Evolutionary conservation across 345 rosid genomes (phyloP).

Genomic region (Salix brachista): DNA sequence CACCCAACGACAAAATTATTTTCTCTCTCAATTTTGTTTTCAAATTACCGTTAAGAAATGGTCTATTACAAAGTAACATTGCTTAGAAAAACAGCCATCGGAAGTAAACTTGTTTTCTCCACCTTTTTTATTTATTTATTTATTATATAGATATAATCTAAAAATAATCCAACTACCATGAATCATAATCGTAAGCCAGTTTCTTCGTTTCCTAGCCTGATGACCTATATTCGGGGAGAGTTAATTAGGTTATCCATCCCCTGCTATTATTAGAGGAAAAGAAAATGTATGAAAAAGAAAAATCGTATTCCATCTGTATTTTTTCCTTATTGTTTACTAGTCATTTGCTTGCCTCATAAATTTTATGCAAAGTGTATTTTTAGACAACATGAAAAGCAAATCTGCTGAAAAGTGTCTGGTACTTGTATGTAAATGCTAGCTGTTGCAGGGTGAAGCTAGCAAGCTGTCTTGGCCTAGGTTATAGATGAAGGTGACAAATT

Average conservation of each 20-base stretch:
- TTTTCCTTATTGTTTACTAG: no score
- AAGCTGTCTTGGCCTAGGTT: not conserved
- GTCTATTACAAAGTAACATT: no score
- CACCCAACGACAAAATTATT: not conserved
- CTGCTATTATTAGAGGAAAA: no score
- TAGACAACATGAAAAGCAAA: not conserved
- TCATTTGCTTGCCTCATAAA: not conserved
- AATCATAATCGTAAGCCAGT: not conserved
- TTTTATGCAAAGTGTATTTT: not conserved
- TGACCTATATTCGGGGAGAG: not conserved
- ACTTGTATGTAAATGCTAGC: not conserved
- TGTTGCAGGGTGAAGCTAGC: not conserved
- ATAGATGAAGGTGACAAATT: not conserved
- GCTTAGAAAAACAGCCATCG: no score
- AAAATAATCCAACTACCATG: not conserved
- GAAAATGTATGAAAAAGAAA: not conserved
- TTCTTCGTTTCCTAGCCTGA: not conserved
- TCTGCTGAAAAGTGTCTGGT: not conserved
- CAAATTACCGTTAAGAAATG: no score
- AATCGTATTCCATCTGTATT: no score
- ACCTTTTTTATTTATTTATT: no score
- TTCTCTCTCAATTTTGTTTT: not conserved
- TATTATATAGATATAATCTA: no score
- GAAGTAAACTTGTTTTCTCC: no score
- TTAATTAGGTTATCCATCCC: not conserved